Base-by-base conservation (phyloP, 305 asterid species). In the Nicotiana rustica region DNA sequence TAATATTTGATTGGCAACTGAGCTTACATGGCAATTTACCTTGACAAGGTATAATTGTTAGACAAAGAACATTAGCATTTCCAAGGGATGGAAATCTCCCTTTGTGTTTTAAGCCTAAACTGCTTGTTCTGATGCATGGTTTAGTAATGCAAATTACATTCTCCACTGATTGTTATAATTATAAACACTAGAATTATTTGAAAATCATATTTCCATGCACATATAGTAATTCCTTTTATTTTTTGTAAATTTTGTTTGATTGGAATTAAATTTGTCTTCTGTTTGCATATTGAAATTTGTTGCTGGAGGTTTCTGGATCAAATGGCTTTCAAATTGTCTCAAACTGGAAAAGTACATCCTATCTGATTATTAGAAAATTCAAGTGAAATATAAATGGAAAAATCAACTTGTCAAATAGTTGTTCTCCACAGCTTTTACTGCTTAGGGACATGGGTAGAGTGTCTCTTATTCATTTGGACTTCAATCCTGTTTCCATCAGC, bases 61-160 rank as follows among this genome's bases (percentile, higher is more conserved):
- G 36, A 25, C 69, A 64, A 64, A 64, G 17, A 61, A 64, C 38
- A 64, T 12, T 64, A 64, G 38, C 29, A 25, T 25, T 12, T 64
- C 38, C 29, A 10, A 64, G 69, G 38, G 36, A 64, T 64, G 36
- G 17, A 4, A 69, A 18, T 69, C 57, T 69, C 35, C 35, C 25
- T 56, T 14, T 21, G 21, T 13, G 61, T 49, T 73, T 73, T 73
- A 73, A 73, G 25, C 62, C 62, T 73, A 73, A 47, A 73, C 31
- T 73, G 25, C 56, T 31, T 44, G 62, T 21, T 49, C 35, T 13
- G 13, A 6, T 73, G 62, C 78, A 44, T 73, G 79, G 62, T 47
- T 73, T 73, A 49, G 79, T 73, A 47, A 21, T 73, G 79, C 14
- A 47, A 70, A 73, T 6, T 73, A 49, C 62, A 73, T 19, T 73